A percentile compares a stretch with the other conserved stretches of the same genome.
Evolutionary conservation across 345 rosid genomes (phyloP).

Genomic region (Camelina sativa): DNA sequence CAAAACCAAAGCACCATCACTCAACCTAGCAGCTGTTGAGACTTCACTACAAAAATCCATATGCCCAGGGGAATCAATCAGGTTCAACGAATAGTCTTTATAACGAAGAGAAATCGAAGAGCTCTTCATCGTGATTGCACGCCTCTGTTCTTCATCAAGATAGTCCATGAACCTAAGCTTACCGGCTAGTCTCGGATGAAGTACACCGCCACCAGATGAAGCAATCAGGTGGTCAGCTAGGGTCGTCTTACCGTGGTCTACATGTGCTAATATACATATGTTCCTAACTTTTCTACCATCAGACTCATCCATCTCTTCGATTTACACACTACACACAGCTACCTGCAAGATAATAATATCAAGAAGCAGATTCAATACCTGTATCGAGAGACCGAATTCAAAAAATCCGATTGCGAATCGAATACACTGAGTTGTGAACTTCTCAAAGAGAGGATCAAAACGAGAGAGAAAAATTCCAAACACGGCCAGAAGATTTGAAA

Average conservation of each 20-base stretch:
- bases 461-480: slow-evolving; percentile 8
- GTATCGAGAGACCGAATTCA: background rate
- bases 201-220: slow-evolving; percentile 74
- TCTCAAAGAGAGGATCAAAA: slow-evolving; percentile 14
- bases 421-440: background rate
- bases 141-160: slow-evolving; percentile 93
- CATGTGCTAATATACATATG: slow-evolving; percentile 89
- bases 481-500: background rate
- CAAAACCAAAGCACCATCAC: slow-evolving; percentile 88
- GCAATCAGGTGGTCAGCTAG: slow-evolving; percentile 95
- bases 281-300: slow-evolving; percentile 64
- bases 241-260: slow-evolving; percentile 96
- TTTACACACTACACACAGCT: slow-evolving; percentile 1
- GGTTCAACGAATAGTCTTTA: slow-evolving; percentile 62
- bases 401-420: background rate
- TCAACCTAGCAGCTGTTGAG: slow-evolving; percentile 86
- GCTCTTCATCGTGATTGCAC: slow-evolving; percentile 99
- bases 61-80: slow-evolving; percentile 96
- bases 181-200: slow-evolving; percentile 85
- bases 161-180: slow-evolving; percentile 87
- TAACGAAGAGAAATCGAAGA: slow-evolving; percentile 75
- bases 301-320: slow-evolving; percentile 50
- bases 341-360: slow-evolving; percentile 24
- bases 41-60: slow-evolving; percentile 99
- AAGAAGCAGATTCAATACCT: no score